Conservation (phyloP, 352 stramenopile genomes). For the Globisporangium alternatum region DNA sequence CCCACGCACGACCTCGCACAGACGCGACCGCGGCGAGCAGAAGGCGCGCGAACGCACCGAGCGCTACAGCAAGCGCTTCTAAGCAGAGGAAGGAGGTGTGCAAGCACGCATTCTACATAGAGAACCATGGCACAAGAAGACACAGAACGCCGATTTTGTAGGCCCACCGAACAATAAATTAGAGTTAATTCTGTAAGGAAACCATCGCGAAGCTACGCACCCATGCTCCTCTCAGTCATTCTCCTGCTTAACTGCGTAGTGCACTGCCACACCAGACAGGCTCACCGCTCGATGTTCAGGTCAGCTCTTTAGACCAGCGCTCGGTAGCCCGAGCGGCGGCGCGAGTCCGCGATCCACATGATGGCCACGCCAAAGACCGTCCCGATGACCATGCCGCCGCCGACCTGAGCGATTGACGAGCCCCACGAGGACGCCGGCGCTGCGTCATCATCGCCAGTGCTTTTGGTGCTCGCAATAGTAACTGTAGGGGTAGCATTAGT, state of each 20-base stretch:
- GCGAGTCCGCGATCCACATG: constrained; percentile 31
- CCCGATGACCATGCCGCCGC: constrained; percentile 28
- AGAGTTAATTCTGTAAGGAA: constrained; percentile 8
- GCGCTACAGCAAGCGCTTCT: constrained; percentile 17
- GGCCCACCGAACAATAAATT: constrained; percentile 9
- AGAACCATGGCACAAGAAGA: neutral
- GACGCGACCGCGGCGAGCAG: constrained; percentile 16
- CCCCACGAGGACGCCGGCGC: neutral
- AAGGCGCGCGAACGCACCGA: constrained; percentile 15
- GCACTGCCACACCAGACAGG: neutral
- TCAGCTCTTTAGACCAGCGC: constrained; percentile 18
- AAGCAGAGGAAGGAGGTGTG: neutral
- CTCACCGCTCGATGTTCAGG: neutral
- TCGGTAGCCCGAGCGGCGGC: constrained; percentile 31
- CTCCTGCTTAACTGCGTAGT: neutral
- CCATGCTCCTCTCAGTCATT: neutral
- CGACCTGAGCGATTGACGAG: constrained; percentile 16
- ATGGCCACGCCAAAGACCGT: constrained; percentile 26
- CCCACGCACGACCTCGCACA: constrained; percentile 12
- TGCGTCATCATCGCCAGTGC: neutral
- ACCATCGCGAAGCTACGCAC: constrained; percentile 1
- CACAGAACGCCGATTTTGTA: constrained; percentile 1
- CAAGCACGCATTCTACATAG: neutral
- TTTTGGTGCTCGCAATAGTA: neutral
- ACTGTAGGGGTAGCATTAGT: neutral